Evolutionary conservation across 495 filamentous ascomycete genomes (phyloP), one percentile per base, ranked within the genome.

Genomic region (Tuber melanosporum): DNA sequence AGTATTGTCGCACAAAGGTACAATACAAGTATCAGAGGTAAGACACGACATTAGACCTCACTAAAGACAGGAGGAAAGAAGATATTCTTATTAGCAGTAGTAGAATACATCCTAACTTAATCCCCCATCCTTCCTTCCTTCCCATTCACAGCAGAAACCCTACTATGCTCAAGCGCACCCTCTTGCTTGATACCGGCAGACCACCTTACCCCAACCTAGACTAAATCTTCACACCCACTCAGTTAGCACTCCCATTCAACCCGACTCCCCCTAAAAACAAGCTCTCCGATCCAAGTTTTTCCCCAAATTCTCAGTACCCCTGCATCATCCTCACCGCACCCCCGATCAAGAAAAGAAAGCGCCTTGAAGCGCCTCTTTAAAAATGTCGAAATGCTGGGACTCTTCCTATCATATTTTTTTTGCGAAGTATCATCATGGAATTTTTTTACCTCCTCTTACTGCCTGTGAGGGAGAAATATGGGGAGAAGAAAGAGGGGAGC

Each of bases 381-480:
- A 41, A 71, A 39, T 79, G 78, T 72, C 78, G 71, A 80, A 74
- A 80, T 78, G 79, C 78, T 80, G 73, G 75, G 78, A 80, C 78
- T 80, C 78, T 80, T 80, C 78, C 78, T 80, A 80, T 80, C 78
- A 80, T 80, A 76, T 73, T 73, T 80, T 70, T 77, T 66, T 80
- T 80, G 74, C 78, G 80, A 80, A 74, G 79, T 80, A 77, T 80
- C 78, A 80, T 80, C 78, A 80, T 74, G 32, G 71, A 76, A 76
- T 78, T 42, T 26, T 49, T 5, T n/a, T 57, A 36, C 57, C 57
- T 1, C 57, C 57, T 66, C 57, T 66, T 66, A 36, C 57, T 36
- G 57, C 14, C 15, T 19, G 57, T 7, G 57, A 66, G 17, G 17
- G 6, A 36, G 5, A 19, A 17, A 36, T 32, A 26, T 26, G n/a